Base-by-base conservation (phyloP, 1,139 yeast species). In the Meyerozyma smithsonii region DNA sequence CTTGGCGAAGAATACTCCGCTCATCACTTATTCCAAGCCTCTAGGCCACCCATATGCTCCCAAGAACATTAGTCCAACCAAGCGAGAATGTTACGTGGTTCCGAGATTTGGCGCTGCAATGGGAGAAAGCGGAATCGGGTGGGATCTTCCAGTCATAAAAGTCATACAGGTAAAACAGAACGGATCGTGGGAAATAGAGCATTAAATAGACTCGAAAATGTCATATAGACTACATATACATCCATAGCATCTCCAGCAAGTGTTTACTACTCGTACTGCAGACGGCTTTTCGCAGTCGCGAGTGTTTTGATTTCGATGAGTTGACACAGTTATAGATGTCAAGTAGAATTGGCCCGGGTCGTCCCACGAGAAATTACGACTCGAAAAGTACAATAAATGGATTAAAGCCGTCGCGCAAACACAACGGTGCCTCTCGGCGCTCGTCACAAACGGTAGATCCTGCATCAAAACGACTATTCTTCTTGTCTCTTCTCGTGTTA, bases 11-110 rank as follows among this genome's bases (percentile, higher is more conserved):
- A 68, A 67, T 21, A 81, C 95, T 4, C 80, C 87, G 0, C 64
- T 90, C 37, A 60, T 90, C 37, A 80, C 92, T 0, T 90, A 84
- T 59, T 88, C 97, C 28, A 90, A 90, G 55, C 97, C 97, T 0
- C 65, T 90, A 43, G 96, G 96, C 0, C 85, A 87, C 41, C 96
- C 96, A 3, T 81, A 87, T 52, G 95, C 89, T 1, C 95, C 95
- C 1, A 83, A 82, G 52, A 67, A 71, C 48, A 53, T 86, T 14
- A 64, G 78, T 2, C 66, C 85, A 0, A 76, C 79, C 1, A 81
- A 79, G 50, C 67, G 97, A 49, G 92, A 85, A 52, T 87, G 95
- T 49, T 89, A 88, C 62, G 96, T 90, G 18, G 83, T 89, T 35
- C 97, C 97, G 1, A 65, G 96, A 41, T 81, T 86, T 56, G 97